Base-by-base conservation (phyloP, 164 flowering plant genomes). In the Cinnamomum micranthum region DNA sequence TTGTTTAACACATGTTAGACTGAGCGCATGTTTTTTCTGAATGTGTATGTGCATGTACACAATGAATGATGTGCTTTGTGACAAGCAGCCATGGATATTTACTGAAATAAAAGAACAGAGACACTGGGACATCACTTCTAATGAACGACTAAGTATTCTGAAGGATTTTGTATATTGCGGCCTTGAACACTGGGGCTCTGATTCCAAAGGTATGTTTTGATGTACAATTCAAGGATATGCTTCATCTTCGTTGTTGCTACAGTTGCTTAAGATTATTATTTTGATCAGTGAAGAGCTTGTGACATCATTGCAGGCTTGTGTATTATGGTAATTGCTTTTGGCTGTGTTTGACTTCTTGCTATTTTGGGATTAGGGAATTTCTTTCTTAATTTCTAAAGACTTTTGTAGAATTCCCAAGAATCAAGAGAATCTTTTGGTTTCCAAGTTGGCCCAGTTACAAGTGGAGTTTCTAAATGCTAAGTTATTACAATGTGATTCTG, bases 131-230 rank as follows among this genome's bases (percentile, higher is more conserved):
- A 95, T 95, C 81, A 89, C 85, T 76, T 92, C 99, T 50, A 89
- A 89, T 65, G 98, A 95, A 77, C 83, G 98, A 33, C 67, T 93
- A n/a, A 73, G 86, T 70, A 88, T 95, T 71, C 71, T 91, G 68
- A 93, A 86, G 84, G 94, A 95, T 82, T 95, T 79, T 82, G 95
- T 85, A 55, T 89, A 77, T 23, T 88, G 82, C 82, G 99, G 99
- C 70, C 96, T 95, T 79, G 82, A 95, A 78, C 99, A 95, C 73
- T 95, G 99, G 99, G 99, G 99, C 76, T 95, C 99, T 67, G 99
- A 95, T 81, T 75, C 87, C 69, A 93, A 93, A 91, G 99, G 99
- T 95, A 80, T 73, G 79, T 66, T 47, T 23, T 64, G 69, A 67
- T 31, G 47, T 41, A 41, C 47, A 41, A 41, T 41, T 41, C 3